Conservation (phyloP, 2,329 filamentous ascomycete species). For the Emergomyces orientalis region DNA sequence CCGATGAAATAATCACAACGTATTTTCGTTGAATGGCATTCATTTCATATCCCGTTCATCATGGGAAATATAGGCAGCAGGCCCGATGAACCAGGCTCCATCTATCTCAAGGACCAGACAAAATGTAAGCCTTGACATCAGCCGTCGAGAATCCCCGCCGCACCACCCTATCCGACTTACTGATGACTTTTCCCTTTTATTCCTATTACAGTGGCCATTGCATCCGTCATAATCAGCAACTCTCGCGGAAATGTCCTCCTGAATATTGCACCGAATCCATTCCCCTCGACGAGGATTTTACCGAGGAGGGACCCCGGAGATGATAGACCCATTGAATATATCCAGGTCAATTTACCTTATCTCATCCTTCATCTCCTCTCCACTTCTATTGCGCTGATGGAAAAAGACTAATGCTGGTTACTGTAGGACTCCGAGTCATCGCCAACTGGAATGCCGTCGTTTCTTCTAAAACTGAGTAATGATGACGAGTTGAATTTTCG, state of each 20-base stretch:
- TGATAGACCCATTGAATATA: slow-evolving; percentile 70
- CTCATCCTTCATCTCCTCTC: slow-evolving; percentile 7
- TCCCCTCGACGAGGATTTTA: slow-evolving; percentile 68
- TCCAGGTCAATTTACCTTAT: slow-evolving; percentile 57
- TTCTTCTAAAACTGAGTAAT: slow-evolving; percentile 77
- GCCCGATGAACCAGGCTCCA: slow-evolving; percentile 64
- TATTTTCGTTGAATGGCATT: slow-evolving; percentile 5
- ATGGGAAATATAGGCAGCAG: slow-evolving; percentile 94
- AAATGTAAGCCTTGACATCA: slow-evolving; percentile 63
- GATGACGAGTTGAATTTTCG: slow-evolving; percentile 89
- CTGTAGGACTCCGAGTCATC: slow-evolving; percentile 65
- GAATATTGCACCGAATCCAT: slow-evolving; percentile 73
- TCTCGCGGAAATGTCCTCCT: slow-evolving; percentile 67
- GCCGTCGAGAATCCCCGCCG: slow-evolving; percentile 9
- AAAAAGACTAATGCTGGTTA: slow-evolving; percentile 3
- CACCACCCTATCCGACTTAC: slow-evolving; percentile 14
- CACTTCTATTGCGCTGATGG: slow-evolving; percentile 8
- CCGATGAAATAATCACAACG: background rate
- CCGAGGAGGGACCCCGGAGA: slow-evolving; percentile 66
- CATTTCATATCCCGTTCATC: slow-evolving; percentile 26
- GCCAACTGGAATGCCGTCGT: slow-evolving; percentile 45
- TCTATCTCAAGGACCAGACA: slow-evolving; percentile 86
- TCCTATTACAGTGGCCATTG: slow-evolving; percentile 63
- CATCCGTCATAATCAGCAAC: slow-evolving; percentile 72
- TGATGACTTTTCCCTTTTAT: slow-evolving; percentile 13